Percentiles rank a stretch among this genome's conserved stretches.
Conservation (phyloP, 2,329 filamentous ascomycete species). For the Claviceps pazoutovae region DNA sequence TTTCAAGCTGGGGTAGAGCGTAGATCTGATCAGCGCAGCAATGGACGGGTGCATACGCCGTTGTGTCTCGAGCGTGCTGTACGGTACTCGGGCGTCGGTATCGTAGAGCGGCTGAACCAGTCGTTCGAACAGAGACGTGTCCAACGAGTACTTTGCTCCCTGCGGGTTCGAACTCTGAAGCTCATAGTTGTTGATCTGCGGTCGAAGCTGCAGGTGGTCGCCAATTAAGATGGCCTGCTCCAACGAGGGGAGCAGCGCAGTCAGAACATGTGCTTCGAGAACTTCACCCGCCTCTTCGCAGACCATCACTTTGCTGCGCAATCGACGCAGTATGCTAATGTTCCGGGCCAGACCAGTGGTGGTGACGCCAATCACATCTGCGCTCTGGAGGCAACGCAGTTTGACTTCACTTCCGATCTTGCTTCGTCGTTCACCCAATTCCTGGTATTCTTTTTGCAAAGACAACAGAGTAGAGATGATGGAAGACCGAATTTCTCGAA, state of each 20-base stretch:
- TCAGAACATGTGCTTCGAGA: constrained; percentile 48
- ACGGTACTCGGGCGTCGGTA: constrained; percentile 13
- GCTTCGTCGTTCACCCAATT: background rate
- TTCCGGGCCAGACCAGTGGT: constrained; percentile 44
- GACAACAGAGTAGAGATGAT: background rate
- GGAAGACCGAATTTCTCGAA: background rate
- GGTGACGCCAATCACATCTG: constrained; percentile 42
- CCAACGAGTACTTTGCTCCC: constrained; percentile 37
- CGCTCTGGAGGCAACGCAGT: constrained; percentile 15
- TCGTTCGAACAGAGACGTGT: constrained; percentile 48
- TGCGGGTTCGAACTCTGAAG: constrained; percentile 35
- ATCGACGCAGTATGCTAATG: constrained; percentile 31
- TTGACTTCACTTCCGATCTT: background rate
- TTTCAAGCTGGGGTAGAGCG: constrained; percentile 40
- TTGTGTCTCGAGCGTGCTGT: constrained; percentile 38
- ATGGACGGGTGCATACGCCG: constrained; percentile 53
- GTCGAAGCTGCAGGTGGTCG: constrained; percentile 48
- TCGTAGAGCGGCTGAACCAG: constrained; percentile 25
- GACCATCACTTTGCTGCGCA: constrained; percentile 42
- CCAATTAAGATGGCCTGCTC: constrained; percentile 52
- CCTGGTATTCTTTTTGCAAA: background rate
- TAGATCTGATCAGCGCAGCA: constrained; percentile 39
- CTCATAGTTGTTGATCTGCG: constrained; percentile 40
- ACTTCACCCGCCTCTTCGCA: constrained; percentile 59
- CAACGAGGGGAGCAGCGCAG: constrained; percentile 42